Conservation (phyloP, 2,329 filamentous ascomycete genomes). For the Geosmithia putterillii region DNA sequence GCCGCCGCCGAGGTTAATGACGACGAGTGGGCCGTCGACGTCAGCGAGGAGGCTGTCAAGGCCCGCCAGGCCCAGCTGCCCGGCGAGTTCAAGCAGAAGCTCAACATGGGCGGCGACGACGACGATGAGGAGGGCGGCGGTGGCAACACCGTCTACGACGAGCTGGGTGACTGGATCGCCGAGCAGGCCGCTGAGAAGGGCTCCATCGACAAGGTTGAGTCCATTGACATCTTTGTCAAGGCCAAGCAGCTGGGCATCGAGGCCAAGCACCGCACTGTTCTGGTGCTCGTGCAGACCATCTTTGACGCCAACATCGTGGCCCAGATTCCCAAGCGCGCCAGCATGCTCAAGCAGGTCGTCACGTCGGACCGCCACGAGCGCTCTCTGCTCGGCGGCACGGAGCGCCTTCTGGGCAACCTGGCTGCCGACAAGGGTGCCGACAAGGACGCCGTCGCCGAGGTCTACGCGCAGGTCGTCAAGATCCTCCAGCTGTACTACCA, state of each 20-base stretch:
- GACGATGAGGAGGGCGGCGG: conserved; percentile 73
- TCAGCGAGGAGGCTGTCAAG: conserved; percentile 89
- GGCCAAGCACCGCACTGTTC: conserved; percentile 81
- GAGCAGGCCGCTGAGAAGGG: conserved; percentile 59
- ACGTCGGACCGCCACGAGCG: conserved; percentile 91
- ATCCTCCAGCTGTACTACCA: conserved; percentile 87
- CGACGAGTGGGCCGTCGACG: conserved; percentile 91
- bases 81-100: conserved; percentile 86
- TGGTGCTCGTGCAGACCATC: conserved; percentile 84
- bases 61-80: conserved; percentile 88
- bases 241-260: conserved; percentile 94
- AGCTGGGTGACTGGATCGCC: conserved; percentile 87
- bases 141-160: conserved; percentile 70
- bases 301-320: conserved; percentile 84
- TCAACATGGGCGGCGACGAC: conserved; percentile 63
- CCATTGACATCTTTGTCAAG: conserved; percentile 90
- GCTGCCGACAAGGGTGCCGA: conserved; percentile 51
- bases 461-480: conserved; percentile 65
- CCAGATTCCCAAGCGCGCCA: conserved; percentile 74
- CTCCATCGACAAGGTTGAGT: conserved; percentile 66
- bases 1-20: conserved; percentile 58
- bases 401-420: conserved; percentile 68
- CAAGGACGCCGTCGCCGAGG: no score
- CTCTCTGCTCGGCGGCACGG: conserved; percentile 86
- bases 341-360: conserved; percentile 84